phyloP scores from a whole-genome alignment of 129 eudicot species.

The Tagetes erecta region DNA sequence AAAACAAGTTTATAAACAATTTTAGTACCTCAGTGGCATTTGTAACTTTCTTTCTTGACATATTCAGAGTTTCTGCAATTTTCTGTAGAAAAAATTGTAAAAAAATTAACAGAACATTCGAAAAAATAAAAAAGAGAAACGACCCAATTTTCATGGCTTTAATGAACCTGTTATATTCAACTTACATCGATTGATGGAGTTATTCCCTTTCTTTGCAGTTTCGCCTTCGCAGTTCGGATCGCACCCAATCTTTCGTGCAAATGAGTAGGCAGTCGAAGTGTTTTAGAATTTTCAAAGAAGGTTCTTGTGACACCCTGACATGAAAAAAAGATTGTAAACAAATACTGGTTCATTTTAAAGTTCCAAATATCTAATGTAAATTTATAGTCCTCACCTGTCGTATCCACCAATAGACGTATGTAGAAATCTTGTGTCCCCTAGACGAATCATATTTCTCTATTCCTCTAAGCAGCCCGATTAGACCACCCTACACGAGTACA shows the following conservation, averaged over 20 bases:
- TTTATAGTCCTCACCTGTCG: slow-evolving; percentile 68
- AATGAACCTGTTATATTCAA: neutral
- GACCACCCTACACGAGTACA: slow-evolving; percentile 67
- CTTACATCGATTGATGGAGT: slow-evolving; percentile 88
- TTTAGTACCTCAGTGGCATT: slow-evolving; percentile 88
- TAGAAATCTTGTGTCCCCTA: slow-evolving; percentile 89
- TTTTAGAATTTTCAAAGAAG: slow-evolving; percentile 71
- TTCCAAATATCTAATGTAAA: slow-evolving; percentile 20
- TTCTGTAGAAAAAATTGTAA: slow-evolving; percentile 43
- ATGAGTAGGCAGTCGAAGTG: slow-evolving; percentile 82
- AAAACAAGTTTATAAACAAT: slow-evolving; percentile 13
- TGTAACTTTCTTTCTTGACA: slow-evolving; percentile 88
- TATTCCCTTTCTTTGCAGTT: slow-evolving; percentile 80
- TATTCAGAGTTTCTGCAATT: slow-evolving; percentile 74
- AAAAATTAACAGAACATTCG: neutral
- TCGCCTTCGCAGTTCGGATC: slow-evolving; percentile 79
- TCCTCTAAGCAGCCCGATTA: slow-evolving; percentile 90
- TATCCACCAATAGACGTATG: slow-evolving; percentile 99
- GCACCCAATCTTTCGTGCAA: slow-evolving; percentile 83
- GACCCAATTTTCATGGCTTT: slow-evolving; percentile 8
- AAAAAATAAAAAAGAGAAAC: neutral
- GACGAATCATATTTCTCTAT: slow-evolving; percentile 97
- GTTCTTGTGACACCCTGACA: slow-evolving; percentile 94
- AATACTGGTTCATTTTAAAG: neutral
- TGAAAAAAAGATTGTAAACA: slow-evolving; percentile 17